A percentile compares a stretch with the other conserved stretches of the same genome.
phyloP scores from a whole-genome alignment of 1,139 yeast species.

The Pneumocystis oryctolagi region DNA sequence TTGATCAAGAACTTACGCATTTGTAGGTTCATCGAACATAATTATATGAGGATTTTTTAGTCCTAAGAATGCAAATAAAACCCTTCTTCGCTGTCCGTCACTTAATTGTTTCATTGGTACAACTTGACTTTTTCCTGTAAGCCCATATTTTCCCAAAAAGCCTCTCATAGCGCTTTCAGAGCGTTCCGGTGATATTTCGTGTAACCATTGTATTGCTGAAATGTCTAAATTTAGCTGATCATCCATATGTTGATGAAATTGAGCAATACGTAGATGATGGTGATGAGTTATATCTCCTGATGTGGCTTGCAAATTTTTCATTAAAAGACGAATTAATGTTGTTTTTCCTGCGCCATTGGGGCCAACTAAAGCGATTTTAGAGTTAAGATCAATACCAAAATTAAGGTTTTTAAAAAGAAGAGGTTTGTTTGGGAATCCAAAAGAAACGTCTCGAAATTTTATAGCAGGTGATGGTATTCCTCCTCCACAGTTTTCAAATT shows the following conservation, averaged over 20 bases:
- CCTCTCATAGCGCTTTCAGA: constrained; percentile 36
- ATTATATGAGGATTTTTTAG: constrained; percentile 89
- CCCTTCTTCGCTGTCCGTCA: constrained; percentile 98
- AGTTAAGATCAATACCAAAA: constrained; percentile 98
- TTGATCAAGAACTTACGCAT: constrained; percentile 37
- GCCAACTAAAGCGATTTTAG: constrained; percentile 93
- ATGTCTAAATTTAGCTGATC: constrained; percentile 93
- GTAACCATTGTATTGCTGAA: constrained; percentile 89
- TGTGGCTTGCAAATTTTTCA: constrained; percentile 82
- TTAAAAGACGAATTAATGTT: constrained; percentile 86
- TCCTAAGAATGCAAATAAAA: constrained; percentile 90
- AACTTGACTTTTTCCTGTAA: constrained; percentile 98
- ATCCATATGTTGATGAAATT: constrained; percentile 96
- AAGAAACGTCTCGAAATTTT: constrained; percentile 76
- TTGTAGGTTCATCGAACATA: constrained; percentile 97
- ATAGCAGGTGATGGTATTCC: constrained; percentile 97
- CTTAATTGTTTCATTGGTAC: constrained; percentile 97
- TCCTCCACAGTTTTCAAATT: constrained; percentile 78
- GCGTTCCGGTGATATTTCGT: constrained; percentile 87
- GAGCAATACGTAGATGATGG: constrained; percentile 94
- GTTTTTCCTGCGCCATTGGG: constrained; percentile 99
- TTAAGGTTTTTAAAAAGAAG: constrained; percentile 68
- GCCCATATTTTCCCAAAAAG: constrained; percentile 80
- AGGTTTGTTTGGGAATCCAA: constrained; percentile 65
- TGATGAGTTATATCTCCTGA: constrained; percentile 92